phyloP scores from a whole-genome alignment of 129 eudicot species.

The Flaveria robusta region DNA sequence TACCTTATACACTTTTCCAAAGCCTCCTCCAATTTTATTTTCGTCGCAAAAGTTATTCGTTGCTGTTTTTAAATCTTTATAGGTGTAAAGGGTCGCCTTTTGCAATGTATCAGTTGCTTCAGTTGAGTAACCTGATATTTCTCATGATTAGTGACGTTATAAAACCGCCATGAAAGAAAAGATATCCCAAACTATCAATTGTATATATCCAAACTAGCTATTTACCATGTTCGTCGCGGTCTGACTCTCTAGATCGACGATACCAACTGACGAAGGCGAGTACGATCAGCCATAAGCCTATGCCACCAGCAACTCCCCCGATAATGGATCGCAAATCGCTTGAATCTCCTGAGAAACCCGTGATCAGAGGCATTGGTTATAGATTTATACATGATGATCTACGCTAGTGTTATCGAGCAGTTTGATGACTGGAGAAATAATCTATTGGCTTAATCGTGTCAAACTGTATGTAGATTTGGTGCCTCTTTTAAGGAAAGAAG shows the following conservation, averaged over 20 bases:
- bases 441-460: too few species aligned
- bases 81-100: slow-evolving; percentile 50
- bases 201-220: background rate
- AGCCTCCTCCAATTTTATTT: slow-evolving; percentile 54
- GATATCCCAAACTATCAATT: too few species aligned
- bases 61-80: slow-evolving; percentile 56
- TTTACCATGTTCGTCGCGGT: background rate
- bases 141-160: background rate
- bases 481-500: too few species aligned
- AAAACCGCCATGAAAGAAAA: too few species aligned
- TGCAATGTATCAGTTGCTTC: slow-evolving; percentile 56
- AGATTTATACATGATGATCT: background rate
- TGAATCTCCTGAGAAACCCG: slow-evolving; percentile 43
- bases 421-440: too few species aligned
- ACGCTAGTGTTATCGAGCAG: too few species aligned
- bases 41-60: slow-evolving; percentile 52
- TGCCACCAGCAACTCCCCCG: slow-evolving; percentile 63
- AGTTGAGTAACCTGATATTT: background rate
- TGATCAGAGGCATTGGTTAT: background rate
- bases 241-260: slow-evolving; percentile 1
- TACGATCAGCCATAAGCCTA: slow-evolving; percentile 39
- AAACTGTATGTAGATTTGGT: too few species aligned
- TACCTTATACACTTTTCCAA: slow-evolving; percentile 63
- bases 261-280: slow-evolving; percentile 34
- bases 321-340: slow-evolving; percentile 42